phyloP scores from a whole-genome alignment of 2,329 filamentous ascomycete species.

The Colletotrichum musae region DNA sequence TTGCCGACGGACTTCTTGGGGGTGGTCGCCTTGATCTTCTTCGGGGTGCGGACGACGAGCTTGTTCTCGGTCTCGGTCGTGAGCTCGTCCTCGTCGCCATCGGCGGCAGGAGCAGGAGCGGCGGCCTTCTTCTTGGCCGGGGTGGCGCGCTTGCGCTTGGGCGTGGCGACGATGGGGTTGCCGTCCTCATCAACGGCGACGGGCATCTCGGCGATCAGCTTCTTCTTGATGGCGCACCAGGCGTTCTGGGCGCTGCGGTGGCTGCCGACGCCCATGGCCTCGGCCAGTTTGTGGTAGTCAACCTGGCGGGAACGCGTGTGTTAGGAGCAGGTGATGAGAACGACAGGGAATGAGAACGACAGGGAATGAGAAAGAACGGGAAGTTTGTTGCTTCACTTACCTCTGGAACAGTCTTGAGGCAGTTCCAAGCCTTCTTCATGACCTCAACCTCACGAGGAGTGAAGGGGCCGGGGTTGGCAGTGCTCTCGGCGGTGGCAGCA shows the following conservation, averaged over 20 bases:
- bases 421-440: slow-evolving; percentile 45
- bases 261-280: slow-evolving; percentile 45
- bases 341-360: background rate
- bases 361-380: background rate
- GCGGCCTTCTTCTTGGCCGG: slow-evolving; percentile 24
- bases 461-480: slow-evolving; percentile 15
- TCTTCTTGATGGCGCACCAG: slow-evolving; percentile 47
- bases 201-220: slow-evolving; percentile 42
- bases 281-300: slow-evolving; percentile 45
- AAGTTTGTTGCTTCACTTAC: slow-evolving; percentile 32
- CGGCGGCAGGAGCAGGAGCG: background rate
- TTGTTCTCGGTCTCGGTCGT: slow-evolving; percentile 27
- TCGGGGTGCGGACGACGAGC: slow-evolving; percentile 33
- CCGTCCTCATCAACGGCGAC: slow-evolving; percentile 19
- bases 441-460: slow-evolving; percentile 46
- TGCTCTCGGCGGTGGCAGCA: background rate
- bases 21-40: slow-evolving; percentile 26
- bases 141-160: slow-evolving; percentile 43
- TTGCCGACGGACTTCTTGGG: slow-evolving; percentile 20
- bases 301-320: slow-evolving; percentile 40
- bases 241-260: slow-evolving; percentile 44
- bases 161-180: slow-evolving; percentile 22
- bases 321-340: background rate
- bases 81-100: slow-evolving; percentile 17
- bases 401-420: slow-evolving; percentile 46